These are phyloP conservation scores for Zoysia japonica DNA, from an alignment of 176 grass and related monocot genomes.

Conservation along the genomic window DNA sequence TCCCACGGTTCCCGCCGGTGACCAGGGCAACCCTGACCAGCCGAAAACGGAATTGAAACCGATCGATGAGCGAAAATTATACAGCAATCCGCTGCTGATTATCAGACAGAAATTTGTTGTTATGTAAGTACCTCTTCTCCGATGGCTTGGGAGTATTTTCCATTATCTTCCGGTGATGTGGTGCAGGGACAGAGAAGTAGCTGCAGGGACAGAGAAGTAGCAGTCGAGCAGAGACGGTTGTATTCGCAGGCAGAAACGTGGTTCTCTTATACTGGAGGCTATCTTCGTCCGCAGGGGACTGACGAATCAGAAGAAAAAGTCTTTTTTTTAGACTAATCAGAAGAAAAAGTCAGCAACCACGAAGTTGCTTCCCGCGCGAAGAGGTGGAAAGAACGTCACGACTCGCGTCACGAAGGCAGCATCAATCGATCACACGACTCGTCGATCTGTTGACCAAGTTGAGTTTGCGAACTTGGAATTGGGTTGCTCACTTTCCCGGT, in stretches of 20 bases:
- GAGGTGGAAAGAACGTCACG: too few species aligned
- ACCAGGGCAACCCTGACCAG: conserved; percentile 40
- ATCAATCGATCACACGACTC: too few species aligned
- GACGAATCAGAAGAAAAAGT: too few species aligned
- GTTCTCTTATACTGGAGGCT: background rate
- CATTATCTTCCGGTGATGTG: background rate
- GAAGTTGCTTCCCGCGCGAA: too few species aligned
- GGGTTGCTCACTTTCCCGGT: background rate
- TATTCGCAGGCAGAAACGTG: background rate
- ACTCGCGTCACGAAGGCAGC: too few species aligned
- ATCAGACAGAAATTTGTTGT: background rate
- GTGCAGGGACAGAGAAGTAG: background rate
- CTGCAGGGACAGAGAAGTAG: background rate
- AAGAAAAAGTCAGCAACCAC: too few species aligned
- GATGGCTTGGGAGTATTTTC: background rate
- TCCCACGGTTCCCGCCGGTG: conserved; percentile 43
- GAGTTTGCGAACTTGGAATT: background rate
- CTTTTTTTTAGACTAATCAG: too few species aligned
- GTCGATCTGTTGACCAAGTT: background rate
- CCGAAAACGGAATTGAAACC: background rate
- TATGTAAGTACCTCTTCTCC: background rate
- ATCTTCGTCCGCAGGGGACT: too few species aligned
- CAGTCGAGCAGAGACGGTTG: background rate
- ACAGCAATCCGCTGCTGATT: background rate
- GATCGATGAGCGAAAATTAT: background rate